Conservation (phyloP, 371 early-diverging fungal genomes). For the Choanephora cucurbitarum region DNA sequence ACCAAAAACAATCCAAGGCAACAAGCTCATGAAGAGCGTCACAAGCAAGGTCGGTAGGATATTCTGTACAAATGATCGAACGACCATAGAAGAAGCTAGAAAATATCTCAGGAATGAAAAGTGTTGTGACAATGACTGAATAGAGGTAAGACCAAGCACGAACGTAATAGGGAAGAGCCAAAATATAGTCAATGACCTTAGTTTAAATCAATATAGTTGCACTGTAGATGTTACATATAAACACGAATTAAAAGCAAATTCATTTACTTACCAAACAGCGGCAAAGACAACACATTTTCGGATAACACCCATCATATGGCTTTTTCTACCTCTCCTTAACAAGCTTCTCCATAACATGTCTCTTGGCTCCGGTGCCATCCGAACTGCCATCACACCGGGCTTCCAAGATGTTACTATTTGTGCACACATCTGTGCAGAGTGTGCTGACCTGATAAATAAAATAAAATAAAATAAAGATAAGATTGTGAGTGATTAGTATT, state of each 20-base stretch:
- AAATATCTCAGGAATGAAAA: constrained; percentile 57
- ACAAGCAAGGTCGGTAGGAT: constrained; percentile 67
- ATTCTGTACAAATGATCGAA: constrained; percentile 60
- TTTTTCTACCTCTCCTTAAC: constrained; percentile 55
- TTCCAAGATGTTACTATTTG: constrained; percentile 62
- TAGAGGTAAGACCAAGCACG: constrained; percentile 69
- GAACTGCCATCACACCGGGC: constrained; percentile 70
- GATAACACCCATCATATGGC: constrained; percentile 35
- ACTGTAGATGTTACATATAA: constrained; percentile 13
- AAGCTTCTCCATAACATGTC: constrained; percentile 89
- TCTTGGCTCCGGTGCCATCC: constrained; percentile 90
- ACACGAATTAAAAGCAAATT: too few species aligned
- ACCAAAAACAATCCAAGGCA: constrained; percentile 57
- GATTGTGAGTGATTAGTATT: background rate
- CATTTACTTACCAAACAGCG: constrained; percentile 54
- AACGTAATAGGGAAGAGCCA: constrained; percentile 71
- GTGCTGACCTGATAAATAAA: constrained; percentile 27
- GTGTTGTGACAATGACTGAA: constrained; percentile 66
- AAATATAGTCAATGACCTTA: constrained; percentile 69
- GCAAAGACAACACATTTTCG: constrained; percentile 53
- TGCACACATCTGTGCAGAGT: constrained; percentile 62
- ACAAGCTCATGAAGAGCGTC: constrained; percentile 67
- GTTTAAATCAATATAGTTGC: constrained; percentile 15
- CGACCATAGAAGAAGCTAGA: constrained; percentile 50
- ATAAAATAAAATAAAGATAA: background rate